Percentiles rank a stretch among this genome's conserved stretches.
Evolutionary conservation across 1,139 yeast genomes (phyloP).

Genomic region (Blastobotrys ciferrii): DNA sequence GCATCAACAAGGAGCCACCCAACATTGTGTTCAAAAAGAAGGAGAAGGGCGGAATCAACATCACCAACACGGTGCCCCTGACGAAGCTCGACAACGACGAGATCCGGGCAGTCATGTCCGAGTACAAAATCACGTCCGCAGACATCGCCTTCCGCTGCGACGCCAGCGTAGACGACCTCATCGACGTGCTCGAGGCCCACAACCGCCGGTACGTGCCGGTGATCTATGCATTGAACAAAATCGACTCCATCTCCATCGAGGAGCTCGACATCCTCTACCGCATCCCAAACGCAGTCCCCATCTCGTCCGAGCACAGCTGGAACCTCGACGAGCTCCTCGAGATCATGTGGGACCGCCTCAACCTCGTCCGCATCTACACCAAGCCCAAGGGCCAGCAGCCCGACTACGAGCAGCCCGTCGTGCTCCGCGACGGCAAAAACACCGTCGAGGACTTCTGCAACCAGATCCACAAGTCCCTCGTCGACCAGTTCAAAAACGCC

Average conservation of each 20-base stretch:
- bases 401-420: conserved; percentile 93
- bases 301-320: conserved; percentile 95
- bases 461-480: conserved; percentile 90
- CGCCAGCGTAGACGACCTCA: conserved; percentile 93
- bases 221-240: conserved; percentile 87
- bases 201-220: conserved; percentile 94
- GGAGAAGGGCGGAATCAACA: conserved; percentile 92
- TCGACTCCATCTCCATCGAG: conserved; percentile 90
- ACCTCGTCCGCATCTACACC: conserved; percentile 91
- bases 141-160: conserved; percentile 95
- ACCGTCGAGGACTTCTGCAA: conserved; percentile 95
- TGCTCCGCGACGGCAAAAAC: conserved; percentile 74
- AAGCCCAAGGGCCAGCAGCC: conserved; percentile 95
- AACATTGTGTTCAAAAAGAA: conserved; percentile 87
- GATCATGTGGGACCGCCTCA: conserved; percentile 89
- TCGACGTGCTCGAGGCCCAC: conserved; percentile 88
- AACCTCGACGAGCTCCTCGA: conserved; percentile 91
- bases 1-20: conserved; percentile 89
- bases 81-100: conserved; percentile 91
- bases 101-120: conserved; percentile 92
- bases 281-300: conserved; percentile 96
- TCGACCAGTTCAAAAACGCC: conserved; percentile 89
- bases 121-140: conserved; percentile 93
- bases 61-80: conserved; percentile 88
- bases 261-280: conserved; percentile 85